Conservation (phyloP, 768 basidiomycete species). For the Leucocoprinus sp. region DNA sequence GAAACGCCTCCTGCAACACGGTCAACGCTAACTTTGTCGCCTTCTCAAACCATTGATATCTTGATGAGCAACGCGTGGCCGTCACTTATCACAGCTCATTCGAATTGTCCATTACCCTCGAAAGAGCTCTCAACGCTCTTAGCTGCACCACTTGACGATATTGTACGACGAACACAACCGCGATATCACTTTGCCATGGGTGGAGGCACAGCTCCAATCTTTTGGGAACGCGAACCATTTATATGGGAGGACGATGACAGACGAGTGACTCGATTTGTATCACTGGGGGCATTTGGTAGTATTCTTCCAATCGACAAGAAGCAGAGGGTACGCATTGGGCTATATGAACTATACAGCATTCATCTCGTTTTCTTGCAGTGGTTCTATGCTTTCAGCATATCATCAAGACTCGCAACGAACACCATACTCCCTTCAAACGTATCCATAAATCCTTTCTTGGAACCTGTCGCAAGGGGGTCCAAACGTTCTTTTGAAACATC, state of each 20-base stretch:
- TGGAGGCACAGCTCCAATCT: constrained; percentile 56
- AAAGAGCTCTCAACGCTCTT: constrained; percentile 36
- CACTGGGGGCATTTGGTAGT: constrained; percentile 82
- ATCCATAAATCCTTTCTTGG: constrained; percentile 65
- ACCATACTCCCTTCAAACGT: constrained; percentile 48
- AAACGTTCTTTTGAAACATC: constrained; percentile 52
- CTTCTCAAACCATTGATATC: constrained; percentile 69
- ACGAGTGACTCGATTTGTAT: constrained; percentile 73
- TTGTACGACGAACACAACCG: constrained; percentile 61
- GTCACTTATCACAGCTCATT: constrained; percentile 49
- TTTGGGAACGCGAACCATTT: constrained; percentile 96
- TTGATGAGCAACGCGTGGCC: constrained; percentile 80
- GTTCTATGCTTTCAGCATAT: constrained; percentile 94
- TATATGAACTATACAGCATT: neutral
- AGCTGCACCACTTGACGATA: constrained; percentile 55
- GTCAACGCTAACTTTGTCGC: constrained; percentile 43
- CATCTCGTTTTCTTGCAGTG: constrained; percentile 45
- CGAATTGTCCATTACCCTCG: constrained; percentile 42
- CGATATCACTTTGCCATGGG: constrained; percentile 77
- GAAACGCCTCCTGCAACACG: constrained; percentile 62
- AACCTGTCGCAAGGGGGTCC: constrained; percentile 23
- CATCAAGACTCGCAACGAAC: constrained; percentile 37
- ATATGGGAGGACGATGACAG: constrained; percentile 67
- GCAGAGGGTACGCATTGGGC: constrained; percentile 55
- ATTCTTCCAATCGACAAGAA: constrained; percentile 57